Percentiles rank a stretch among this genome's conserved stretches.
phyloP scores from a whole-genome alignment of 2,329 filamentous ascomycete genomes.

The Fusarium mexicanum region DNA sequence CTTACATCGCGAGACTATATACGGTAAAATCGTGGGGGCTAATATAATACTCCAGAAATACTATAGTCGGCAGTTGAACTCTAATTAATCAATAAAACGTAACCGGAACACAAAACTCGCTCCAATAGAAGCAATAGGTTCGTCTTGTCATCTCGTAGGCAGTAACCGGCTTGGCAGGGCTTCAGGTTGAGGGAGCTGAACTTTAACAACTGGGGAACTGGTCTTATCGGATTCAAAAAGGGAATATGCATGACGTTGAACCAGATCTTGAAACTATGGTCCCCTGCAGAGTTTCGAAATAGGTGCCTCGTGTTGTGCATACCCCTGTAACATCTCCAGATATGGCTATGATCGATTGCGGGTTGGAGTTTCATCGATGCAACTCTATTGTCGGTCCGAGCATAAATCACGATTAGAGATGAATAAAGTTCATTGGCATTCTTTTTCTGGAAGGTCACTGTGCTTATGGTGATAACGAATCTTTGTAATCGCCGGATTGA shows the following conservation, averaged over 20 bases:
- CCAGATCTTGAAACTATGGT: neutral
- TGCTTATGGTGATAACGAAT: fast-evolving
- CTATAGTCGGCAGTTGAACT: slow-evolving; percentile 4
- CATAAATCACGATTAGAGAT: neutral
- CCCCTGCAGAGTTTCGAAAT: neutral
- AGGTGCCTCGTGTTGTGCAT: neutral
- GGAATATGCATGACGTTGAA: slow-evolving; percentile 14
- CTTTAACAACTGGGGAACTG: slow-evolving; percentile 20
- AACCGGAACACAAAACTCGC: slow-evolving; percentile 7
- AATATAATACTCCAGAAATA: neutral
- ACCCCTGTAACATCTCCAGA: neutral
- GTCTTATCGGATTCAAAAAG: slow-evolving; percentile 13
- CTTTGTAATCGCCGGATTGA: neutral
- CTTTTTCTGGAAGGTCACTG: neutral
- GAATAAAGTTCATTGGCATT: neutral
- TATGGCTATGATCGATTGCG: slow-evolving; percentile 1
- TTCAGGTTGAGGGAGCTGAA: slow-evolving; percentile 7
- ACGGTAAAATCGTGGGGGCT: neutral
- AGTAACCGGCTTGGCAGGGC: slow-evolving; percentile 12
- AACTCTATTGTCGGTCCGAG: slow-evolving; percentile 10
- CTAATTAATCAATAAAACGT: slow-evolving; percentile 6
- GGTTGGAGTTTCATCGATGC: neutral
- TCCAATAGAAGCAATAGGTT: neutral
- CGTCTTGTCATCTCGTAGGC: neutral
- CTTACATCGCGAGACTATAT: neutral